phyloP scores from a whole-genome alignment of 106 monocot species.

The Dioscorea zingiberensis region DNA sequence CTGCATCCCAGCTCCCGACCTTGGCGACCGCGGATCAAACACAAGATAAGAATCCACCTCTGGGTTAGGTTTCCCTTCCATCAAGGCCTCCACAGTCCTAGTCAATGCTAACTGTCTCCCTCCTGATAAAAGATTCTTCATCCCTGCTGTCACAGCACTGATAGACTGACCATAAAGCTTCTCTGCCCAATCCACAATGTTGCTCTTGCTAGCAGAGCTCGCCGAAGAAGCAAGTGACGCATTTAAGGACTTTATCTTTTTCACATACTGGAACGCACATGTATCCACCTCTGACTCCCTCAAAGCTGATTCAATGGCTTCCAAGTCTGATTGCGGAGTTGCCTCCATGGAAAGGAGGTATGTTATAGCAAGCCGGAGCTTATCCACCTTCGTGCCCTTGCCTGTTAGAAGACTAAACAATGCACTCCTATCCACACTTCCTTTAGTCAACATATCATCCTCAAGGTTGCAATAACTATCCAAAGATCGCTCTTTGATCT shows the following conservation, averaged over 20 bases:
- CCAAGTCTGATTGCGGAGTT: conserved; percentile 69
- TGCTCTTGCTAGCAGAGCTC: conserved; percentile 62
- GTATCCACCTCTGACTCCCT: conserved; percentile 76
- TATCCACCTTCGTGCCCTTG: conserved; percentile 78
- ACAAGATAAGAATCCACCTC: conserved; percentile 79
- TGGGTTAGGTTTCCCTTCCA: conserved; percentile 93
- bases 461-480: conserved; percentile 82
- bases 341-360: conserved; percentile 85
- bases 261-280: conserved; percentile 84
- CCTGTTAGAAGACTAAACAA: conserved; percentile 65
- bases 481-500: conserved; percentile 83
- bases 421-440: conserved; percentile 45
- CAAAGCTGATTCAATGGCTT: conserved; percentile 66
- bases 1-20: conserved; percentile 45
- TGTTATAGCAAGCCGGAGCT: conserved; percentile 75
- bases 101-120: conserved; percentile 79
- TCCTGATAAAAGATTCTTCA: conserved; percentile 88
- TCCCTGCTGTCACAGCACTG: conserved; percentile 87
- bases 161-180: conserved; percentile 93
- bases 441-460: conserved; percentile 76
- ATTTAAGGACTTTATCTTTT: conserved; percentile 87
- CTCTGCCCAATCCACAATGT: conserved; percentile 98
- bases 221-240: conserved; percentile 55
- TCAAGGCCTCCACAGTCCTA: conserved; percentile 81
- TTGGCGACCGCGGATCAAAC: conserved; percentile 82